phyloP scores from a whole-genome alignment of 805 yeast genomes.

The Starmerella sirachaensis region DNA sequence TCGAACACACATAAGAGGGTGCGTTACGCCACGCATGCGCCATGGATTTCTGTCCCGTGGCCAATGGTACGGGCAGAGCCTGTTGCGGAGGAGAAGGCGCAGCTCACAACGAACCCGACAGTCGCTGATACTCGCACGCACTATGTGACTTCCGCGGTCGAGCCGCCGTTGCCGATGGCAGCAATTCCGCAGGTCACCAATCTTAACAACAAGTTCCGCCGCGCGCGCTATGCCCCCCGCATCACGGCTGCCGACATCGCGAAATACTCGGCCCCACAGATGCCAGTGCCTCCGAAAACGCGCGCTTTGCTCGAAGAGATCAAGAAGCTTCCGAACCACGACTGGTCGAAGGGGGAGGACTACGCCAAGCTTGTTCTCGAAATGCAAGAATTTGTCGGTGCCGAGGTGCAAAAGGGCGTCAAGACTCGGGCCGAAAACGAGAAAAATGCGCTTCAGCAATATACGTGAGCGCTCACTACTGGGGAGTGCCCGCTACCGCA shows the following conservation, averaged over 20 bases:
- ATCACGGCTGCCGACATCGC: constrained; percentile 52
- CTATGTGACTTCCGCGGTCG: constrained; percentile 54
- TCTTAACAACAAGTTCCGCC: constrained; percentile 55
- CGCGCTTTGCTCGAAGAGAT: constrained; percentile 30
- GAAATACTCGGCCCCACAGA: constrained; percentile 53
- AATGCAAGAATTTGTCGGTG: constrained; percentile 43
- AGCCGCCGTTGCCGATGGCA: constrained; percentile 55
- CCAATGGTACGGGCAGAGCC: constrained; percentile 48
- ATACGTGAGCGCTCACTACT: no score
- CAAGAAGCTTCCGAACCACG: constrained; percentile 27
- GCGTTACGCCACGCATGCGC: constrained; percentile 62
- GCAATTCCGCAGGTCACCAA: constrained; percentile 63
- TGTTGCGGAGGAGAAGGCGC: constrained; percentile 27
- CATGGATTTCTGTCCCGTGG: constrained; percentile 73
- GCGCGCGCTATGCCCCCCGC: constrained; percentile 36
- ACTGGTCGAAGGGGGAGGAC: constrained; percentile 38
- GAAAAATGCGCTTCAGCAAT: constrained; percentile 4
- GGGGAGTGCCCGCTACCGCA: no score
- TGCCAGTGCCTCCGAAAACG: constrained; percentile 56
- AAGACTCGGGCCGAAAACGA: constrained; percentile 14
- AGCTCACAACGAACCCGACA: constrained; percentile 44
- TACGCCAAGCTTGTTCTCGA: no score
- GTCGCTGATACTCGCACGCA: constrained; percentile 60
- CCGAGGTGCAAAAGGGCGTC: constrained; percentile 24
- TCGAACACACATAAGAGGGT: constrained; percentile 64